Evolutionary conservation across 2,329 filamentous ascomycete species (phyloP).

Genomic region (Kalmusia sp.): DNA sequence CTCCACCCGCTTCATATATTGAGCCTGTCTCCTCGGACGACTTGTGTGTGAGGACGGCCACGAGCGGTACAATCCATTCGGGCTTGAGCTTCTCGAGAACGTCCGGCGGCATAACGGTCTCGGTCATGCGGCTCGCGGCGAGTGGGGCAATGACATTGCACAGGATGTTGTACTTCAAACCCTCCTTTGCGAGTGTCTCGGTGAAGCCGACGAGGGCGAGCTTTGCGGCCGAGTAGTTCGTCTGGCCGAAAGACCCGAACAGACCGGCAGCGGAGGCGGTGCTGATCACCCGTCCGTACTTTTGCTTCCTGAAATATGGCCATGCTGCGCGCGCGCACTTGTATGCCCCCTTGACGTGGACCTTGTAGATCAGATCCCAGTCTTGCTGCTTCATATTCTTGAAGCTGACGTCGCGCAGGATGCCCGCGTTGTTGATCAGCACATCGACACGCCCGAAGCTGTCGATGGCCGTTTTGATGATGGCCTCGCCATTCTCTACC

Average conservation of each 20-base stretch:
- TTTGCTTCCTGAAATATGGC: slow-evolving; percentile 98
- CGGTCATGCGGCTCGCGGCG: slow-evolving; percentile 93
- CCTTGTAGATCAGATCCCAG: slow-evolving; percentile 93
- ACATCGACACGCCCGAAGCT: slow-evolving; percentile 87
- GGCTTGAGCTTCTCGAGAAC: slow-evolving; percentile 85
- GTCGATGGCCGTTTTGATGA: slow-evolving; percentile 88
- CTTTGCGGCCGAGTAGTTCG: slow-evolving; percentile 97
- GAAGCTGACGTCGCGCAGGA: slow-evolving; percentile 93
- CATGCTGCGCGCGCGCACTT: slow-evolving; percentile 95
- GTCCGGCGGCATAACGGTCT: slow-evolving; percentile 95
- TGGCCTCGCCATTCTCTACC: slow-evolving; percentile 91
- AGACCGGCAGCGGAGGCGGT: slow-evolving; percentile 95
- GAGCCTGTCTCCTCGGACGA: slow-evolving; percentile 86
- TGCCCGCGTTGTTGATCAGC: slow-evolving; percentile 97
- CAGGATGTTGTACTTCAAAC: slow-evolving; percentile 96
- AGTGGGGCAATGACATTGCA: slow-evolving; percentile 95
- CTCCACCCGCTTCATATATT: slow-evolving; percentile 94
- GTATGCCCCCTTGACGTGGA: slow-evolving; percentile 93
- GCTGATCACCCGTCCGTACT: slow-evolving; percentile 96
- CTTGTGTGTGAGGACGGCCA: slow-evolving; percentile 86
- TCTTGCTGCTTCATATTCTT: slow-evolving; percentile 98
- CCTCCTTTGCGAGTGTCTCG: slow-evolving; percentile 97
- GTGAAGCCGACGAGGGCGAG: slow-evolving; percentile 95
- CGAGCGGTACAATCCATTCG: slow-evolving; percentile 93
- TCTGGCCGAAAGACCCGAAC: slow-evolving; percentile 94